Conservation (phyloP, 345 rosid species). For the Psidium guajava region DNA sequence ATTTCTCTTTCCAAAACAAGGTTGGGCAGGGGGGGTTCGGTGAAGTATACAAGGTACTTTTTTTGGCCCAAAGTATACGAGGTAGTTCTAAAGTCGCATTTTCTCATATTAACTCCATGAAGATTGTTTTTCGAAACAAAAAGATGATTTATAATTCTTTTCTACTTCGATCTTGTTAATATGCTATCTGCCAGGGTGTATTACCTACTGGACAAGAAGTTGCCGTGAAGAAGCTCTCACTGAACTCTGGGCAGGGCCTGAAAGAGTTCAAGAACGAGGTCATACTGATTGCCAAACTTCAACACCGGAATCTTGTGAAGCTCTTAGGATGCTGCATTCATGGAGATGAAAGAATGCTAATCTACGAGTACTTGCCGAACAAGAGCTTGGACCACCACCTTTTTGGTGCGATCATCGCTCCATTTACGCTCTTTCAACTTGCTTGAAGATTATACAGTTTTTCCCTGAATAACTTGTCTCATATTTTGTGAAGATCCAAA, state of each 20-base stretch:
- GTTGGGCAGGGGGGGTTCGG: slow-evolving; percentile 17
- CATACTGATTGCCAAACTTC: slow-evolving; percentile 32
- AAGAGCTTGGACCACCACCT: slow-evolving; percentile 45
- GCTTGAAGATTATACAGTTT: not conserved
- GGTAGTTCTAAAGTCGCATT: not conserved
- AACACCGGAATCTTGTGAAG: slow-evolving; percentile 62
- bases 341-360: slow-evolving; percentile 40
- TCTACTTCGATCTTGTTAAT: not conserved
- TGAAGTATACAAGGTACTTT: slow-evolving; percentile 13
- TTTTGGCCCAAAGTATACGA: not conserved
- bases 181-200: slow-evolving; percentile 5
- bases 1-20: slow-evolving; percentile 9
- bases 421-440: not conserved
- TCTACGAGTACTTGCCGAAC: slow-evolving; percentile 59
- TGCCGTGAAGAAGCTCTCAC: slow-evolving; percentile 21
- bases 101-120: not conserved
- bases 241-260: slow-evolving; percentile 18
- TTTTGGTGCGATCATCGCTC: slow-evolving; percentile 24
- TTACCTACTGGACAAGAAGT: slow-evolving; percentile 5
- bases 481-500: slow-evolving; percentile 3
- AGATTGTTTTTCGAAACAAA: not conserved
- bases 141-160: not conserved
- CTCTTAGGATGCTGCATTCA: slow-evolving; percentile 55
- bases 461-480: not conserved
- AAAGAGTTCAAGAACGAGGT: slow-evolving; percentile 29